phyloP scores from a whole-genome alignment of 2,329 filamentous ascomycete genomes.

The Leptosphaerulina australis region DNA sequence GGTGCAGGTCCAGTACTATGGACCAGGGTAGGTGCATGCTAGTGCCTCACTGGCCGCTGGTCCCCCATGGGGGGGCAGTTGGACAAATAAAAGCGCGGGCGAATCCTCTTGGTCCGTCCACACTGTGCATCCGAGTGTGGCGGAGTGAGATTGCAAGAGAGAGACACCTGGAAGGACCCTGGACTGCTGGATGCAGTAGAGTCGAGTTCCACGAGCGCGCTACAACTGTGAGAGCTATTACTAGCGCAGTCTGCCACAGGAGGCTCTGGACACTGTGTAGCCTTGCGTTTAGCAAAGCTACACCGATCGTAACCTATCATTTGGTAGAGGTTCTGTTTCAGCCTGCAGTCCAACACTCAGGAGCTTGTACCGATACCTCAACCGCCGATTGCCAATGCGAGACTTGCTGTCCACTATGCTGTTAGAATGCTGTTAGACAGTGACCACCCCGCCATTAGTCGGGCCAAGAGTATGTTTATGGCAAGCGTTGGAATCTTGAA shows the following conservation, averaged over 20 bases:
- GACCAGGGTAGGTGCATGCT: conserved; percentile 15
- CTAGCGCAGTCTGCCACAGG: conserved; percentile 4
- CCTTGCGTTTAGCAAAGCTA: background rate
- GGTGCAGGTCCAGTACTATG: conserved; percentile 7
- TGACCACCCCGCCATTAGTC: conserved; percentile 21
- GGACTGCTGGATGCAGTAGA: conserved; percentile 29
- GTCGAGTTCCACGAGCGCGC: conserved; percentile 25
- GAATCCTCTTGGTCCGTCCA: conserved; percentile 37
- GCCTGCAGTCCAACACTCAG: conserved; percentile 17
- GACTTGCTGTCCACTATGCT: conserved; percentile 10
- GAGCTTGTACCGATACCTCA: conserved; percentile 19
- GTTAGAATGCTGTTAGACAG: conserved; percentile 22
- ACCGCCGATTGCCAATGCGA: conserved; percentile 20
- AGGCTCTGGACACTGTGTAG: background rate
- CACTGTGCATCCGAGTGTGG: conserved; percentile 35
- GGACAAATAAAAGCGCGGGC: conserved; percentile 33
- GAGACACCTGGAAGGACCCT: conserved; percentile 19
- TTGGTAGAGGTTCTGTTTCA: conserved; percentile 23
- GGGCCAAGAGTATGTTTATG: conserved; percentile 44
- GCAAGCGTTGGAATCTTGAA: conserved; percentile 44
- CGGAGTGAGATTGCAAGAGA: conserved; percentile 23
- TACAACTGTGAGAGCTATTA: conserved; percentile 25
- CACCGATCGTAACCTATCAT: background rate
- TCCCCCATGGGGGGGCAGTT: conserved; percentile 49
- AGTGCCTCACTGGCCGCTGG: conserved; percentile 25